Evolutionary conservation across 257 asterid species (phyloP), one percentile per base, ranked within the genome.

Genomic region (Ocimum tenuiflorum): DNA sequence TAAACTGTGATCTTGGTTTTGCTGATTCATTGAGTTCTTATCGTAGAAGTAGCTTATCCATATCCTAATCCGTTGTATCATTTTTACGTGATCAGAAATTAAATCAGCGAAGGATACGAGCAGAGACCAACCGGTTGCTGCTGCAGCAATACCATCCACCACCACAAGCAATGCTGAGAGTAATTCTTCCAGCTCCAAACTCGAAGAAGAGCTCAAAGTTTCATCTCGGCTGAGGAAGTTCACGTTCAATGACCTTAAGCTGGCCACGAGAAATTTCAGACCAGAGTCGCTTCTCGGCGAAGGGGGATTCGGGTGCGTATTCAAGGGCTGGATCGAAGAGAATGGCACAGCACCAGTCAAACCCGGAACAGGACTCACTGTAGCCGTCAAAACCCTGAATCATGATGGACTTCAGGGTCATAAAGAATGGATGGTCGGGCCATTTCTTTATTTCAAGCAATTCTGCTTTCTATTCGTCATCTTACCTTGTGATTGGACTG

Each of bases 341-440:
- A 87, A 89, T n/a, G 99, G 99, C 22, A 92, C 99, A 3, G 97
- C 96, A 17, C 99, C 99, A 6, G 99, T 92, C 50, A 92, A 88
- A 78, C 97, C 99, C 17, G 99, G 99, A 63, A 92, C 97, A 6
- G 99, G 99, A 24, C 95, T 92, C 65, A 92, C 99, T 4, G 97
- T 92, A 53, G 99, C 99, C 35, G 99, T 92, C 73, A 92, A 92
- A 68, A 92, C 97, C 69, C 85, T 92, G 14, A 92, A 92, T 79
- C 99, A 86, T 42, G 99, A 92, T 31, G 97, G 99, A 49, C 86
- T 89, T 75, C 99, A 92, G 92, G 99, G 99, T 67, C 99, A 92
- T 82, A 92, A 83, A 85, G 99, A 92, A 83, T 92, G 99, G 99
- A 95, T 92, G 99, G 99, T 92, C 56, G 12, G 95, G 15, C 51